A percentile compares a stretch with the other conserved stretches of the same genome.
Conservation (phyloP, 2,329 filamentous ascomycete genomes). For the Hymenoscyphus repandus region DNA sequence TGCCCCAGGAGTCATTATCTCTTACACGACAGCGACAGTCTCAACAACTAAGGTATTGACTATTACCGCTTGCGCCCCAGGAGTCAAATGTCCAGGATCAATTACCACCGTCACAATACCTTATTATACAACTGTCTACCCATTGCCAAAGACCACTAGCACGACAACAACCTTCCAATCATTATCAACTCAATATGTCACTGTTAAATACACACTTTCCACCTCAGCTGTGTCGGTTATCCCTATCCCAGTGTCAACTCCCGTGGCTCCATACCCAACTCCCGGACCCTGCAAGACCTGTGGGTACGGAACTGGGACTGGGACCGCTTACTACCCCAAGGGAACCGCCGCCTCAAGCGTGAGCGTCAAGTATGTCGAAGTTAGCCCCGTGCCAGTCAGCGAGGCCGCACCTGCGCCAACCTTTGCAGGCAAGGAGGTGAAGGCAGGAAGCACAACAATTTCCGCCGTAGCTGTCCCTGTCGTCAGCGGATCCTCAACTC, state of each 20-base stretch:
- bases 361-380: not conserved
- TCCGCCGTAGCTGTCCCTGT: not conserved
- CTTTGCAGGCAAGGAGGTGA: not conserved
- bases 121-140: not conserved
- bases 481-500: not conserved
- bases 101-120: not conserved
- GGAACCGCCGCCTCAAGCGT: not conserved
- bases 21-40: slow-evolving; percentile 39
- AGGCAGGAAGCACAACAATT: not conserved
- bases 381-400: not conserved
- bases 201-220: not conserved
- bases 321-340: slow-evolving; percentile 1
- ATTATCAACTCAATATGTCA: not conserved
- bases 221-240: not conserved
- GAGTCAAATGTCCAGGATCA: not conserved
- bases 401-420: not conserved
- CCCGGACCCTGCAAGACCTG: not conserved
- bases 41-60: slow-evolving; percentile 14
- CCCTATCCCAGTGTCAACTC: not conserved
- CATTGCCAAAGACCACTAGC: not conserved
- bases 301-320: not conserved
- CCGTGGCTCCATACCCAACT: slow-evolving; percentile 4
- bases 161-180: not conserved
- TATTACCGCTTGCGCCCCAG: slow-evolving; percentile 5
- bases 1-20: not conserved